These are phyloP conservation scores for Ophiostoma pallidulum DNA, from an alignment of 2,329 filamentous ascomycete genomes.

Conservation along the genomic window DNA sequence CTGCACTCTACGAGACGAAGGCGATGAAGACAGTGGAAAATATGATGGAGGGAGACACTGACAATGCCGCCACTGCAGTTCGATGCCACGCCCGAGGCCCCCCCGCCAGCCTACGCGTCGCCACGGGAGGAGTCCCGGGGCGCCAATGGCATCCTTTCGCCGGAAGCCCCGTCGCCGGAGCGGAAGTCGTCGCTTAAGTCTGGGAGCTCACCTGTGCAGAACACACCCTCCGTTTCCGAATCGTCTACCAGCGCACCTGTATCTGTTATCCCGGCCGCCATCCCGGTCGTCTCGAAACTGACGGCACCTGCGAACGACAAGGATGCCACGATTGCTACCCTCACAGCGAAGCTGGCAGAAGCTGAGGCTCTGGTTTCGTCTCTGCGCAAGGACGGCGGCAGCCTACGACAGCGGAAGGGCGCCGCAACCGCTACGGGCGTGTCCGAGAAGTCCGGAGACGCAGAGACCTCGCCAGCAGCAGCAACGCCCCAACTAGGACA, in stretches of 20 bases:
- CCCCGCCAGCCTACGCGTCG: slow-evolving; percentile 25
- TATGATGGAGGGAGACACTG: background rate
- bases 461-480: slow-evolving; percentile 20
- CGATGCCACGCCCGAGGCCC: slow-evolving; percentile 25
- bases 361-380: slow-evolving; percentile 64
- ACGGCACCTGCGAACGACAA: slow-evolving; percentile 11
- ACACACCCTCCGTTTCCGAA: background rate
- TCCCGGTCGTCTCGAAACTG: background rate
- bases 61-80: slow-evolving; percentile 16
- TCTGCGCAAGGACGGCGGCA: slow-evolving; percentile 62
- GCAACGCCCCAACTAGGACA: slow-evolving; percentile 45
- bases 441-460: slow-evolving; percentile 33
- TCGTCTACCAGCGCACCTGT: background rate
- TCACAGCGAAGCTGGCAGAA: slow-evolving; percentile 36
- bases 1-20: too few relatives aligned
- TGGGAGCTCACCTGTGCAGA: background rate
- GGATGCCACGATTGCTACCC: slow-evolving; percentile 20
- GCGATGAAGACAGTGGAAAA: too few relatives aligned
- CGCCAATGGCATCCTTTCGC: slow-evolving; percentile 14
- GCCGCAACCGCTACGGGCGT: slow-evolving; percentile 24
- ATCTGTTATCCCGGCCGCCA: background rate
- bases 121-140: slow-evolving; percentile 21
- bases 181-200: slow-evolving; percentile 13
- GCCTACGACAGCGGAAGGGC: slow-evolving; percentile 67
- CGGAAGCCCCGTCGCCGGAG: slow-evolving; percentile 15